These are phyloP conservation scores for Bonia amplexicaulis DNA, from an alignment of 176 grass and related monocot species.

Conservation along the genomic window DNA sequence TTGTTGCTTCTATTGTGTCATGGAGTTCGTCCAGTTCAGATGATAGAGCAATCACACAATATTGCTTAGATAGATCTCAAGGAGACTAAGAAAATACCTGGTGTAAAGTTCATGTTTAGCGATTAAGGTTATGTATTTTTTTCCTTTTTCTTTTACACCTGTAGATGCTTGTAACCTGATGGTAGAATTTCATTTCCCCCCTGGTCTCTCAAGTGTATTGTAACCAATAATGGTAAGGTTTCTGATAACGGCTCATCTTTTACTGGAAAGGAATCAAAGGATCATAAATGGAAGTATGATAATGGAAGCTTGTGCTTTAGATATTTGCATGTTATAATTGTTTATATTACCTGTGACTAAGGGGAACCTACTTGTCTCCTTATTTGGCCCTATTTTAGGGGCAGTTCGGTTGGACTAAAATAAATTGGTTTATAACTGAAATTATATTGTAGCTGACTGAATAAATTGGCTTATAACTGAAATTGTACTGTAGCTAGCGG, in stretches of 20 bases:
- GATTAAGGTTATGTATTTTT: neutral
- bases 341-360: neutral
- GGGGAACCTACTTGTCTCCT: neutral
- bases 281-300: neutral
- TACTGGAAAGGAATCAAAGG: neutral
- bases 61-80: slow-evolving; percentile 28
- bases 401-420: too few species aligned
- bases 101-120: slow-evolving; percentile 46
- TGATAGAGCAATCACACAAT: slow-evolving; percentile 20
- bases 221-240: slow-evolving; percentile 19
- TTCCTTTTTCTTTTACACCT: neutral
- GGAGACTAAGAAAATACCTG: slow-evolving; percentile 14
- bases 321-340: neutral
- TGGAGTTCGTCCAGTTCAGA: slow-evolving; percentile 24
- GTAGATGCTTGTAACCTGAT: slow-evolving; percentile 12
- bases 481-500: too few species aligned
- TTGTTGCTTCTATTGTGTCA: slow-evolving; percentile 17
- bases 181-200: slow-evolving; percentile 7
- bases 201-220: slow-evolving; percentile 10
- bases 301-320: neutral
- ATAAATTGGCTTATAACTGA: too few species aligned
- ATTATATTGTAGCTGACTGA: too few species aligned
- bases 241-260: neutral
- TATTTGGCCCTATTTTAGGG: neutral
- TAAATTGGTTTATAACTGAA: too few species aligned